Percentiles rank a stretch among this genome's conserved stretches.
These are phyloP conservation scores for Alternaria metachromatica DNA, from an alignment of 2,329 filamentous ascomycete genomes.

Conservation along the genomic window DNA sequence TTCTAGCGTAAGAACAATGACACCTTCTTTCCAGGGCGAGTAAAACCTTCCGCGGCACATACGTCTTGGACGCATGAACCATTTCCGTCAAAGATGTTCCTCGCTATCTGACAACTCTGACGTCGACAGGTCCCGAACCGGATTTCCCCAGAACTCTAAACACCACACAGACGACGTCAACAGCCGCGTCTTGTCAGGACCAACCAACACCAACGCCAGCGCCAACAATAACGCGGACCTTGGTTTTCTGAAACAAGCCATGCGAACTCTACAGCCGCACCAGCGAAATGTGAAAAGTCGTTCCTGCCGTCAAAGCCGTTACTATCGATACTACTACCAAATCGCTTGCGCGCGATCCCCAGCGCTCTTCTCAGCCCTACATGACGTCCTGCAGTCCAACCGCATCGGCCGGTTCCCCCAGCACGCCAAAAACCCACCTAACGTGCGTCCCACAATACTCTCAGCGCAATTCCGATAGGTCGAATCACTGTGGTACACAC, in stretches of 20 bases:
- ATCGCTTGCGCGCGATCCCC: neutral
- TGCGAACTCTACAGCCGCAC: neutral
- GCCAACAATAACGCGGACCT: neutral
- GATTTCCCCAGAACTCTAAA: neutral
- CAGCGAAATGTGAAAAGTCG: neutral
- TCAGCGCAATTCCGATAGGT: neutral
- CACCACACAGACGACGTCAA: neutral
- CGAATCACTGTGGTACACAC: neutral
- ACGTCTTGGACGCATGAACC: neutral
- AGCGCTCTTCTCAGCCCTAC: conserved; percentile 7
- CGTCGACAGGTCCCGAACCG: neutral
- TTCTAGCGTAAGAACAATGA: neutral
- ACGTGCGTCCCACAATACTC: neutral
- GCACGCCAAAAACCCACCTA: neutral
- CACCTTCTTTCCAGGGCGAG: neutral
- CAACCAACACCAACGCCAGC: neutral
- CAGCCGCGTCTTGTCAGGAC: neutral
- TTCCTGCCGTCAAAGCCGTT: conserved; percentile 1
- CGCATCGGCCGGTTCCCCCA: neutral
- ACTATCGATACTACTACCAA: conserved; percentile 4
- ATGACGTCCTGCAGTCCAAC: conserved; percentile 5
- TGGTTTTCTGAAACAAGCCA: neutral
- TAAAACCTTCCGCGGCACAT: neutral
- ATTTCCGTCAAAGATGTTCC: neutral
- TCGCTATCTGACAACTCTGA: neutral